These are phyloP conservation scores for Pachysandra terminalis DNA, from an alignment of 164 flowering plant species.

Conservation along the genomic window DNA sequence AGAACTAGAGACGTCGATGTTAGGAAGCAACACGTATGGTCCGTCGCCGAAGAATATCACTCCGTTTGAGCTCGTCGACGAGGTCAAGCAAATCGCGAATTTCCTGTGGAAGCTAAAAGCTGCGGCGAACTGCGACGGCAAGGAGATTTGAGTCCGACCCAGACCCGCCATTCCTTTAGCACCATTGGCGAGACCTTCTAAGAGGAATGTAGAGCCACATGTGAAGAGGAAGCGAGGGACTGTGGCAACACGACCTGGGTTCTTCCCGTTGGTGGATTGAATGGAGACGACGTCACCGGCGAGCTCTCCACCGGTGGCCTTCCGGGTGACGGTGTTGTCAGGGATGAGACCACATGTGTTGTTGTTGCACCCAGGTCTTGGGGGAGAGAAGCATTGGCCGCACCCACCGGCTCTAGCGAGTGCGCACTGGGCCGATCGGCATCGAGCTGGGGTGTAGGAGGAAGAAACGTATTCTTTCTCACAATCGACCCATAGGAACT, in stretches of 20 bases:
- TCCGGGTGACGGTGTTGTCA: constrained; percentile 22
- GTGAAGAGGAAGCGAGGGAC: constrained; percentile 19
- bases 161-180: constrained; percentile 35
- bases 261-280: constrained; percentile 24
- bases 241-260: constrained; percentile 15
- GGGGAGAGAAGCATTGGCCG: constrained; percentile 14
- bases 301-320: constrained; percentile 22
- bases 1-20: constrained; percentile 9
- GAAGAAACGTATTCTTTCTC: constrained; percentile 22
- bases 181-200: constrained; percentile 25
- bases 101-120: constrained; percentile 20
- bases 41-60: constrained; percentile 32
- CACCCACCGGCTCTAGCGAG: constrained; percentile 14
- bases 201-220: constrained; percentile 22
- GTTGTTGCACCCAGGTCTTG: constrained; percentile 30
- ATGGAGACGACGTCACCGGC: constrained; percentile 24
- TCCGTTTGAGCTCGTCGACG: constrained; percentile 13
- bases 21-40: constrained; percentile 23
- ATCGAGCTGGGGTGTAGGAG: constrained; percentile 24
- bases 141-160: constrained; percentile 20
- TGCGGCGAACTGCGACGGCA: constrained; percentile 28
- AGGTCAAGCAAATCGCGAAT: constrained; percentile 32
- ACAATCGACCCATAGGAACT: constrained; percentile 32
- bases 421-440: constrained; percentile 28
- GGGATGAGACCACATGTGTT: constrained; percentile 25